These are phyloP conservation scores for Leccinum truebloodii DNA, from an alignment of 768 basidiomycete genomes.

Conservation along the genomic window DNA sequence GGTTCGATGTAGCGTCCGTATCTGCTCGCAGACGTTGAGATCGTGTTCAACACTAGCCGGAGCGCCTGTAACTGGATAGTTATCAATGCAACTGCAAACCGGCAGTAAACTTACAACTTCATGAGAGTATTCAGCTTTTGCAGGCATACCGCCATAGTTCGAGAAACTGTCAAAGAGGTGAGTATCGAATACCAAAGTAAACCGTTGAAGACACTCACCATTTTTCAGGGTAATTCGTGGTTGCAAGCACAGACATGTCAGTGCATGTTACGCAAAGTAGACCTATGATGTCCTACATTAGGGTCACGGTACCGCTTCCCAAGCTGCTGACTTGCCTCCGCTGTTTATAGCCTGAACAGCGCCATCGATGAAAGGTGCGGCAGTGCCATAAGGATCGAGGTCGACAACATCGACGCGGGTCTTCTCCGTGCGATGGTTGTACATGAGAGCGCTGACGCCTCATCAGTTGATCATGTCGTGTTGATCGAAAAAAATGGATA, in stretches of 20 bases:
- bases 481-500: slow-evolving; percentile 18
- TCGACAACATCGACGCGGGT: slow-evolving; percentile 92
- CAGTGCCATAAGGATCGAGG: slow-evolving; percentile 96
- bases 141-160: slow-evolving; percentile 90
- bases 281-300: slow-evolving; percentile 40
- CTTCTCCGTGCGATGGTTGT: slow-evolving; percentile 74
- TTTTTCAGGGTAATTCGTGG: slow-evolving; percentile 95
- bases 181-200: background rate
- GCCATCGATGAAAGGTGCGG: slow-evolving; percentile 94
- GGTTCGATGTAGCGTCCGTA: slow-evolving; percentile 94
- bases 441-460: slow-evolving; percentile 76
- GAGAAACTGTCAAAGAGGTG: slow-evolving; percentile 60
- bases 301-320: background rate
- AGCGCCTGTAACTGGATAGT: slow-evolving; percentile 60
- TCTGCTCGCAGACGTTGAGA: slow-evolving; percentile 85
- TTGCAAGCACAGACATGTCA: slow-evolving; percentile 91
- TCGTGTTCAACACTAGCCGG: slow-evolving; percentile 82
- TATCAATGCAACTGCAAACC: background rate
- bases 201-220: slow-evolving; percentile 50
- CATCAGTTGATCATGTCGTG: background rate
- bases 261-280: slow-evolving; percentile 96
- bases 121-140: slow-evolving; percentile 93
- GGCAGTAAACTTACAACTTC: slow-evolving; percentile 65
- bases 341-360: slow-evolving; percentile 88
- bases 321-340: slow-evolving; percentile 61